Evolutionary conservation across 2,329 filamentous ascomycete species (phyloP).

Genomic region (Hymenotorrendiella dingleyae): DNA sequence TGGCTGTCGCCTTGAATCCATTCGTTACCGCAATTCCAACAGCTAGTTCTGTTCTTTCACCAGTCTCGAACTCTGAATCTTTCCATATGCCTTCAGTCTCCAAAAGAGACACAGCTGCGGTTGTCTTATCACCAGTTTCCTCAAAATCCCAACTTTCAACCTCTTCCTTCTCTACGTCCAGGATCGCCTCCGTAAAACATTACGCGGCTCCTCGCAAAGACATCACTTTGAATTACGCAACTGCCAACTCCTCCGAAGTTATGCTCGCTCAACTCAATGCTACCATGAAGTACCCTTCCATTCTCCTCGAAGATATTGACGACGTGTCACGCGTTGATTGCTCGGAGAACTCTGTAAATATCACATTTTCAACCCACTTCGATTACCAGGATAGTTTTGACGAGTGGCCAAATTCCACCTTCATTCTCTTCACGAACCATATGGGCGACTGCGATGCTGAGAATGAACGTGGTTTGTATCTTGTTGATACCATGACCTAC

Average conservation of each 20-base stretch:
- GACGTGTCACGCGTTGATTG: background rate
- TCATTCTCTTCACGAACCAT: slow-evolving; percentile 1
- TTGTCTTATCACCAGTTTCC: background rate
- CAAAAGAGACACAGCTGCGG: too few relatives aligned
- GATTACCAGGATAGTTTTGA: background rate
- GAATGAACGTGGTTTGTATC: background rate
- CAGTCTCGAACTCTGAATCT: background rate
- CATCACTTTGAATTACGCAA: background rate
- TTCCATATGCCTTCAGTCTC: too few relatives aligned
- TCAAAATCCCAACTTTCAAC: background rate
- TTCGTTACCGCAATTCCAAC: background rate
- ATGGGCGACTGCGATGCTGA: background rate
- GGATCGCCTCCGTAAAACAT: background rate
- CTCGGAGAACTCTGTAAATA: background rate
- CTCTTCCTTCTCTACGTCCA: background rate
- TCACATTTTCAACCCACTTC: background rate
- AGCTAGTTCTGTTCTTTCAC: background rate
- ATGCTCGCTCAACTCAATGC: slow-evolving; percentile 4
- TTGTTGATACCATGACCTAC: background rate
- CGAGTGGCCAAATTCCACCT: background rate
- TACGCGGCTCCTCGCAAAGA: background rate
- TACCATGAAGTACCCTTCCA: slow-evolving; percentile 2
- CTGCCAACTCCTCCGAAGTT: background rate
- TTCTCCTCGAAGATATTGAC: background rate
- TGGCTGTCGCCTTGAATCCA: background rate